Evolutionary conservation across 768 basidiomycete species (phyloP), one percentile per base, ranked within the genome.

Genomic region (Tricholoma saponaceum): DNA sequence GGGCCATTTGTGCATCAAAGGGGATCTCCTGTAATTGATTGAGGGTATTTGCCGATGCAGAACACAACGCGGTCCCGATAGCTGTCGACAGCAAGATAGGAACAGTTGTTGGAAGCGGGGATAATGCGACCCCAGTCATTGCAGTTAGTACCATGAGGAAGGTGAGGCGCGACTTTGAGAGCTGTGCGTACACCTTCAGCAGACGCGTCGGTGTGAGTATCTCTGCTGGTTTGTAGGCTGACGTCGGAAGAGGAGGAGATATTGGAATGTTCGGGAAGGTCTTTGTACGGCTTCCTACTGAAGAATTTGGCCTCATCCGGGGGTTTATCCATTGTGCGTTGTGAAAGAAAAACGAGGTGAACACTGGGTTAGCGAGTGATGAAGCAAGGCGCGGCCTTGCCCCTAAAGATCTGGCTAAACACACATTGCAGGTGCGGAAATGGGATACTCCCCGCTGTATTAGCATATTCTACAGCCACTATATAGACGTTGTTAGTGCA

Each of bases 11-110:
- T 0, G 97, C 95, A 66, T 99, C 97, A 62, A 94, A 92, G 0
- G 97, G 97, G 6, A 92, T 79, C 72, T 99, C 97, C 66, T 95
- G 89, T 3, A 98, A 76, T 70, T 99, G 94, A 73, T 99, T 99
- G 65, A 97, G 79, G 2, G 96, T 82, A 68, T 98, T 98, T 26
- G 97, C 97, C 0, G 95, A 91, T 2, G 94, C 92, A 5, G 90
- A 88, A 69, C 95, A 97, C 43, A 99, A 79, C 0, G 88, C 84
- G 0, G 95, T 98, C 39, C 97, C 97, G 25, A 90, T 67, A 0
- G 95, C 93, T 0, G 95, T 91, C 14, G 90, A 85, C 4, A 98
- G 78, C 9, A 99, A 79, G 13, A 93, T 82, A 1, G 94, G 90
- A 0, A 98, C 75, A 2, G 90, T 87, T 0, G 91, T 81, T 3